A percentile compares a stretch with the other conserved stretches of the same genome.
Evolutionary conservation across 306 rosid genomes (phyloP).

Genomic region (Acacia confusa): DNA sequence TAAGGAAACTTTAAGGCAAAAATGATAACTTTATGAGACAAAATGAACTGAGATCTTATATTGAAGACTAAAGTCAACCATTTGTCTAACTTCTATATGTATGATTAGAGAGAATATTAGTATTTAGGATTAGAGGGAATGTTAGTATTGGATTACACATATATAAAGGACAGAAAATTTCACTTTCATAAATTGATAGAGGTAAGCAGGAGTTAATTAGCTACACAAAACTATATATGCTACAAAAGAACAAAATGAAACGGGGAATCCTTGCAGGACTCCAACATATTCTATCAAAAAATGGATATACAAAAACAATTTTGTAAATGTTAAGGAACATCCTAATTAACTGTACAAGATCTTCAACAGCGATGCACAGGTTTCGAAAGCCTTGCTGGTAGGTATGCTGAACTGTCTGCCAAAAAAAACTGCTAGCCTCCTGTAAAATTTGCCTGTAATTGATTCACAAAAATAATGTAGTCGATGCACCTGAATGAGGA

Average conservation of each 20-base stretch:
- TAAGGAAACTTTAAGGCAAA: rapidly evolving
- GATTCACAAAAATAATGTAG: slow-evolving; percentile 27
- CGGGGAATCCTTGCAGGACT: slow-evolving; percentile 18
- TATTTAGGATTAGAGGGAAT: too few species aligned
- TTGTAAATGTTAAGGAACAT: slow-evolving; percentile 28
- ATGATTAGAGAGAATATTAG: too few species aligned
- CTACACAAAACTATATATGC: neutral
- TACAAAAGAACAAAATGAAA: slow-evolving; percentile 28
- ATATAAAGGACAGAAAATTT: slow-evolving; percentile 7
- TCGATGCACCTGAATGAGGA: slow-evolving; percentile 27
- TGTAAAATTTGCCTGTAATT: slow-evolving; percentile 13
- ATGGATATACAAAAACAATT: neutral
- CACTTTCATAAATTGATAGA: neutral
- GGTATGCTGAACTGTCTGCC: slow-evolving; percentile 31
- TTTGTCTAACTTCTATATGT: too few species aligned
- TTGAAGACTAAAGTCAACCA: too few species aligned
- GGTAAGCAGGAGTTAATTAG: neutral
- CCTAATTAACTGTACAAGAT: slow-evolving; percentile 45
- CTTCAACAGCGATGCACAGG: slow-evolving; percentile 30
- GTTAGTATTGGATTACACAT: too few species aligned
- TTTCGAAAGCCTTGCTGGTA: slow-evolving; percentile 19
- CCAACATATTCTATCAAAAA: slow-evolving; percentile 21
- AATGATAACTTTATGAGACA: too few species aligned
- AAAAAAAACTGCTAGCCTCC: slow-evolving; percentile 28
- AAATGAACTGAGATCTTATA: too few species aligned